These are phyloP conservation scores for Penicillium soppii DNA, from an alignment of 495 filamentous ascomycete species.

Conservation along the genomic window DNA sequence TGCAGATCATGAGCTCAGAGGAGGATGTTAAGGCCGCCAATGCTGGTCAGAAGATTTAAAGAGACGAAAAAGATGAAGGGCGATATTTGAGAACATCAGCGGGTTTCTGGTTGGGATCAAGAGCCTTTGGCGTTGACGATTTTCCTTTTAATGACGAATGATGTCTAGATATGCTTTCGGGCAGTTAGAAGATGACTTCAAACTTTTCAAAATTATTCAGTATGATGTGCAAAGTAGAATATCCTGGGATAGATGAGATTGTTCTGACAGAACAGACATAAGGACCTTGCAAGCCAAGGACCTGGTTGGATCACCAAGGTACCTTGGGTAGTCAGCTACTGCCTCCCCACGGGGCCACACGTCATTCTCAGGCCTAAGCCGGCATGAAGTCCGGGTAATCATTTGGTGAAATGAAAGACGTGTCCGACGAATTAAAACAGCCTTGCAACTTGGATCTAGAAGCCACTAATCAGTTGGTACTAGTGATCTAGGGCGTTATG, in stretches of 20 bases:
- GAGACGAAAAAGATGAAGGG: neutral
- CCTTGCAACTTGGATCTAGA: too few relatives aligned
- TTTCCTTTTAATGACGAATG: constrained; percentile 17
- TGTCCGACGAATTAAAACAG: too few relatives aligned
- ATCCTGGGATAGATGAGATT: too few relatives aligned
- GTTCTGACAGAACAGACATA: too few relatives aligned
- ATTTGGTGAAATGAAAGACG: too few relatives aligned
- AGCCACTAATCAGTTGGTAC: too few relatives aligned
- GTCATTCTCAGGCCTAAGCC: neutral
- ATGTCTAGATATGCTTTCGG: constrained; percentile 23
- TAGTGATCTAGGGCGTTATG: too few relatives aligned
- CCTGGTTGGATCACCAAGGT: neutral
- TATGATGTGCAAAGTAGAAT: neutral
- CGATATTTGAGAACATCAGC: constrained; percentile 1
- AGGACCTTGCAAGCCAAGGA: neutral
- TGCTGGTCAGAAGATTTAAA: constrained; percentile 34
- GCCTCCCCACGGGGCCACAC: too few relatives aligned
- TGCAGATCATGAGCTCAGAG: constrained; percentile 68
- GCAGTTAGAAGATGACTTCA: constrained; percentile 18
- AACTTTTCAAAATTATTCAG: neutral
- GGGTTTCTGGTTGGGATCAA: constrained; percentile 5
- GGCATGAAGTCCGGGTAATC: too few relatives aligned
- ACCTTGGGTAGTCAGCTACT: too few relatives aligned
- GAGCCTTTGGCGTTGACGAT: constrained; percentile 8
- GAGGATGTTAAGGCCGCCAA: constrained; percentile 46